These are phyloP conservation scores for Pichia manshurica DNA, from an alignment of 805 yeast species.

Conservation along the genomic window DNA sequence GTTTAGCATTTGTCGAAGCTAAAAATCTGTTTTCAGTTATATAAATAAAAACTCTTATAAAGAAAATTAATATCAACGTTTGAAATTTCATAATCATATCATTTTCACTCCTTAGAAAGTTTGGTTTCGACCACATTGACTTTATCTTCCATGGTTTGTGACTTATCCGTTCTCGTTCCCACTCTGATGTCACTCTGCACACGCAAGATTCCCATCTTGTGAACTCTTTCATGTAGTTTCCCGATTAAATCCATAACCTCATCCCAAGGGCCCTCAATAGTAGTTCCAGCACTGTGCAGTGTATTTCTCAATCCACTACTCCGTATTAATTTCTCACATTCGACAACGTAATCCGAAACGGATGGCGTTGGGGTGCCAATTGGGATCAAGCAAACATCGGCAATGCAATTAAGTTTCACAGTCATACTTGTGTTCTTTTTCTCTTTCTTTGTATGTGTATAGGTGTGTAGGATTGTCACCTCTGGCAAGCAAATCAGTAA, in stretches of 20 bases:
- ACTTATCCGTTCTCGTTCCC: constrained; percentile 77
- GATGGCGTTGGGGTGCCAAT: constrained; percentile 77
- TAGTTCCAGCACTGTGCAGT: constrained; percentile 88
- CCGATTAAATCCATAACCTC: constrained; percentile 80
- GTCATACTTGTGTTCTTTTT: too few relatives aligned
- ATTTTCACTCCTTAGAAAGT: constrained; percentile 25
- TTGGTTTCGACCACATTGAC: constrained; percentile 58
- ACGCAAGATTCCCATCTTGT: constrained; percentile 65
- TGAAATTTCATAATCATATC: background rate
- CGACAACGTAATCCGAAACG: constrained; percentile 74
- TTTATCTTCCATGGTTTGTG: constrained; percentile 68
- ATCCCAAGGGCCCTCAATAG: constrained; percentile 85
- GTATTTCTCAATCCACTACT: constrained; percentile 59
- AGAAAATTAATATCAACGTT: background rate
- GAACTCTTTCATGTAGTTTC: constrained; percentile 65
- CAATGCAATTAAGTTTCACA: constrained; percentile 60
- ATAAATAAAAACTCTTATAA: background rate
- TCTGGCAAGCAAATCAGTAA: too few relatives aligned
- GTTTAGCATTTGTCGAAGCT: too few relatives aligned
- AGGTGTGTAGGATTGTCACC: too few relatives aligned
- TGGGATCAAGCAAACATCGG: constrained; percentile 83
- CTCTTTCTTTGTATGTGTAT: too few relatives aligned
- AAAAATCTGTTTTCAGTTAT: background rate
- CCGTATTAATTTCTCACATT: constrained; percentile 59
- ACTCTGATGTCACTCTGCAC: constrained; percentile 83